Conservation (phyloP, 176 grass and related monocot species). For the Cymbopogon citratus region DNA sequence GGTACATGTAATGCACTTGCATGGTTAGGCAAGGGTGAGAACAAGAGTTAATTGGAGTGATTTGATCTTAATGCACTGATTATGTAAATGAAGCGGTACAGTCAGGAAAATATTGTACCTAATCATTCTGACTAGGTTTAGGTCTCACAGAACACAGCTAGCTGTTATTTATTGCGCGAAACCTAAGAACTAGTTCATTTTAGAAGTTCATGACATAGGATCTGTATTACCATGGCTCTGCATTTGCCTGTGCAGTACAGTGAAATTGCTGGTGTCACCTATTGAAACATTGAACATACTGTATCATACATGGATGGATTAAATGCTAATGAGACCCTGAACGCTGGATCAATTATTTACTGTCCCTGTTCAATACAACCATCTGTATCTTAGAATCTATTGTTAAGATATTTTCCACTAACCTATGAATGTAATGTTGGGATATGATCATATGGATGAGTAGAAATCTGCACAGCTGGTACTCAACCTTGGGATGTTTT, state of each 20-base stretch:
- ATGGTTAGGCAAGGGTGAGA: not conserved
- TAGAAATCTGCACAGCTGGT: not conserved
- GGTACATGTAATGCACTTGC: not conserved
- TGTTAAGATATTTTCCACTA: not conserved
- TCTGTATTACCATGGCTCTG: conserved; percentile 3
- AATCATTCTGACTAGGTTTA: not conserved
- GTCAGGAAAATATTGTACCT: not conserved
- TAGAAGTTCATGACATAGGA: not conserved
- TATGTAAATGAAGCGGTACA: not conserved
- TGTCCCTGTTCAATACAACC: not conserved
- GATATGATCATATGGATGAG: not conserved
- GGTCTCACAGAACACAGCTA: conserved; percentile 4
- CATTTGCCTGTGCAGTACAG: not conserved
- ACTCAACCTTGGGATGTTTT: not conserved
- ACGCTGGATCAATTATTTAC: not conserved
- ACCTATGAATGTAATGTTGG: not conserved
- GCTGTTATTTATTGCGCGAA: not conserved
- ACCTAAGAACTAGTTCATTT: not conserved
- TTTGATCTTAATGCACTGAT: not conserved
- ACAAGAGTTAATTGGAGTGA: not conserved
- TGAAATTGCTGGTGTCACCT: not conserved
- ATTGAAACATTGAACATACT: not conserved
- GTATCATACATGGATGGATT: not conserved
- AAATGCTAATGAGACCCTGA: not conserved
- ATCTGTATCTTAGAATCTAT: not conserved